phyloP scores from a whole-genome alignment of 345 rosid genomes.

The Chamaenerion angustifolium region DNA sequence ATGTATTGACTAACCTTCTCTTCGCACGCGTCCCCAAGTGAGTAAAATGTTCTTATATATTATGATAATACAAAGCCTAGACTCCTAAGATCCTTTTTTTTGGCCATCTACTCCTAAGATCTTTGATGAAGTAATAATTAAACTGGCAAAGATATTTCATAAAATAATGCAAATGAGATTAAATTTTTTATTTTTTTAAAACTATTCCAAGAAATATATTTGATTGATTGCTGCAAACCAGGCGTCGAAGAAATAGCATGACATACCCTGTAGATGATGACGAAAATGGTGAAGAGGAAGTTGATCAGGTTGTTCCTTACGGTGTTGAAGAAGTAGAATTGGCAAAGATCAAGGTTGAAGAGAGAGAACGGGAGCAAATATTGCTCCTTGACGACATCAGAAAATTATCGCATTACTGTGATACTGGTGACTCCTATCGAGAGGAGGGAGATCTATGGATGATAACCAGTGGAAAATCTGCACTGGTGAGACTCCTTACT shows the following conservation, averaged over 20 bases:
- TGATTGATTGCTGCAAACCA: slow-evolving; percentile 15
- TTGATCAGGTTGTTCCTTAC: slow-evolving; percentile 91
- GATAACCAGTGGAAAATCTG: slow-evolving; percentile 30
- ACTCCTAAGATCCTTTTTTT: no score
- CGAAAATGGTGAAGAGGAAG: slow-evolving; percentile 92
- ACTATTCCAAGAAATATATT: no score
- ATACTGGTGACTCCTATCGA: slow-evolving; percentile 23
- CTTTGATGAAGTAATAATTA: no score
- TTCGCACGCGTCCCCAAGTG: slow-evolving; percentile 97
- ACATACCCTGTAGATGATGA: slow-evolving; percentile 86
- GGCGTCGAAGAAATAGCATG: slow-evolving; percentile 88
- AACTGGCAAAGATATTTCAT: no score
- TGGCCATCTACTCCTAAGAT: no score
- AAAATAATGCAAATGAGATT: no score
- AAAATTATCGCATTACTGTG: slow-evolving; percentile 44
- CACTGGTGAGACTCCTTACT: slow-evolving; percentile 26
- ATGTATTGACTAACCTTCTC: slow-evolving; percentile 93
- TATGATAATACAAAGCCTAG: no score
- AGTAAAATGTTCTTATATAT: slow-evolving; percentile 15
- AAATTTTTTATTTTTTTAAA: no score
- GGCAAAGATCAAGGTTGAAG: slow-evolving; percentile 77
- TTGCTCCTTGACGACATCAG: slow-evolving; percentile 71
- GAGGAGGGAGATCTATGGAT: slow-evolving; percentile 37
- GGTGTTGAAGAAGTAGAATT: slow-evolving; percentile 96
- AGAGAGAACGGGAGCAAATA: slow-evolving; percentile 57